Evolutionary conservation across 805 yeast genomes (phyloP), one percentile per base, ranked within the genome.

Genomic region (Scheffersomyces coipomensis): DNA sequence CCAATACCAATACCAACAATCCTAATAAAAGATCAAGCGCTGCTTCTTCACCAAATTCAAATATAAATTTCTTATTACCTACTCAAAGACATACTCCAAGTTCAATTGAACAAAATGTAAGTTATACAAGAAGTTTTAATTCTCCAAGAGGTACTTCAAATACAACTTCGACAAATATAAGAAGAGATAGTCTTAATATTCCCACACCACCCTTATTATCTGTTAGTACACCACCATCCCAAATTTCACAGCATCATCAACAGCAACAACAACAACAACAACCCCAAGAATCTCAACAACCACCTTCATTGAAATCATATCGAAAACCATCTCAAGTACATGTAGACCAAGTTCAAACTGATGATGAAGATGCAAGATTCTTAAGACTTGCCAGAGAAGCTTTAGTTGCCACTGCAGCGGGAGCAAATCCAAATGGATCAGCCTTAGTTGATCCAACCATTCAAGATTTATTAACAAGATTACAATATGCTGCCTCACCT

Each of bases 371-470:
- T 51, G 64, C 74, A 30, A 65, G 71, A 37, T 81, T 81, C 49
- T 62, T 81, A 27, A 63, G 75, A 33, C 68, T 81, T 15, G 87
- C 87, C 3, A 75, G 77, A 42, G 84, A 81, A 50, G 85, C 83
- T 2, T 62, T 76, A 13, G 79, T 75, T 10, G 78, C 79, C 19
- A 73, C 79, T 0, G 72, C 73, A 10, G 52, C 48, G 9, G 70
- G 76, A 2, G 69, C 70, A 44, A 58, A 62, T 15, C 27, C 43
- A 18, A 44, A 47, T 19, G 40, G 37, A 9, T 45, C 46, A 24
- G 33, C 40, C 13, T 61, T 73, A 18, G 75, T 81, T 5, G 87
- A 81, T 53, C 86, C 87, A 4, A 79, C 86, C 0, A 78, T 81
- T 19, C 60, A 75, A 45, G 83, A 78, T 50, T 63, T 81, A n/a